Base-by-base conservation (phyloP, 2,329 filamentous ascomycete species). In the Apiospora sp. region DNA sequence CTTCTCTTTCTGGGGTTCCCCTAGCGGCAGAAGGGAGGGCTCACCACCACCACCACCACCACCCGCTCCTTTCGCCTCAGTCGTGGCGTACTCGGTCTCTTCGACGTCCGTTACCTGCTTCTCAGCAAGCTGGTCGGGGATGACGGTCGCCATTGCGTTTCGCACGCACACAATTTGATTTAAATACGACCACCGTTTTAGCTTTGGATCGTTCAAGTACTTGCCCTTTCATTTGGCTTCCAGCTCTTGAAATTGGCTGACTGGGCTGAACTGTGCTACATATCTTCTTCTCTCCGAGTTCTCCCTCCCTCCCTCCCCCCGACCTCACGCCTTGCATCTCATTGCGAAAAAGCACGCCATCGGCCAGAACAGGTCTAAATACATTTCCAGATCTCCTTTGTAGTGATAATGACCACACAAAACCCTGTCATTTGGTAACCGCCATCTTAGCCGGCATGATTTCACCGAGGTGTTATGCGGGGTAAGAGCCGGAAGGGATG, bases 1-100 rank as follows among this genome's bases (percentile, higher is more conserved):
- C 71, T 77, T 81, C 70, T 78, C 77, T 4, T 77, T 75, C 46
- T 74, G 72, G 0, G 76, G 75, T 3, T 73, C 76, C 0, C 79
- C 80, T 1, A 81, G 70, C 1, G 78, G 76, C 6, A 77, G 77
- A 43, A 78, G 67, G 13, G 73, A 73, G 8, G 75, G 68, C 2
- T 19, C 37, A 24, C 19, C 58, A 22, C 34, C 34, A 1, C 41
- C 71, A 1, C 14, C 37, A 24, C 19, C 58, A 22, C 34, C 34
- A 1, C 41, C 71, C 14, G 73, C 68, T 24, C 51, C 51, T 14
- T 77, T 76, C 24, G 75, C 75, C 12, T 71, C 64, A 0, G 69
- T 69, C 3, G 71, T 70, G 7, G 71, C 74, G 24, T 70, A 64
- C 22, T 77, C 77, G 16, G 71, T 30, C 43, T 76, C 75, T n/a